Percentiles rank a stretch among this genome's conserved stretches.
Conservation (phyloP, 768 basidiomycete genomes). For the Trametes cingulata region DNA sequence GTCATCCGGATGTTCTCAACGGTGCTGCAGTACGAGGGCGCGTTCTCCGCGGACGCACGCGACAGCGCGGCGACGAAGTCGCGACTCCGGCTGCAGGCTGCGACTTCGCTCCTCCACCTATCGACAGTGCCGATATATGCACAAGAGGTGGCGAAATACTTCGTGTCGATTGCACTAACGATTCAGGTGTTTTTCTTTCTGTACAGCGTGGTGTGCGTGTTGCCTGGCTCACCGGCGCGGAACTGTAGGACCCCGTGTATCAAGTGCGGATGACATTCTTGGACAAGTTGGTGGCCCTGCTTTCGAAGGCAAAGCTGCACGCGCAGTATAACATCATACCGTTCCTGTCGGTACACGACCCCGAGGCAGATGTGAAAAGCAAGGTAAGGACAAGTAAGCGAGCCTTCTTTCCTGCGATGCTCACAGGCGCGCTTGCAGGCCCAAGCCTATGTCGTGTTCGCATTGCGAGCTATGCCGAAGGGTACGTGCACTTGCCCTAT, state of each 20-base stretch:
- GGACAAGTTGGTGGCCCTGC: constrained; percentile 64
- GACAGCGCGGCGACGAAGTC: constrained; percentile 68
- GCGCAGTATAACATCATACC: constrained; percentile 80
- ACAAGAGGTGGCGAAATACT: constrained; percentile 55
- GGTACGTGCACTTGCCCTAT: constrained; percentile 32
- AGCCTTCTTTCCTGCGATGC: constrained; percentile 11
- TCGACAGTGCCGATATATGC: constrained; percentile 60
- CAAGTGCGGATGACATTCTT: constrained; percentile 82
- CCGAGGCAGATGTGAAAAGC: constrained; percentile 75
- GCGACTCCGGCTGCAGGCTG: constrained; percentile 82
- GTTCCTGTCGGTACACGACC: constrained; percentile 89
- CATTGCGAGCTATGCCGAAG: constrained; percentile 48
- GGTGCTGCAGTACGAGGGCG: constrained; percentile 69
- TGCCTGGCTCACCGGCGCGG: constrained; percentile 1
- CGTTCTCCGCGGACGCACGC: constrained; percentile 52
- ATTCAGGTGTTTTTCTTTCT: constrained; percentile 59
- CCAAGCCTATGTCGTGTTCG: constrained; percentile 52
- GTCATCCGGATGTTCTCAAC: constrained; percentile 75
- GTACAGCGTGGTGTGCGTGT: not conserved
- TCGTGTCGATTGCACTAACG: constrained; percentile 68
- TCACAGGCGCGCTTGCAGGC: constrained; percentile 41
- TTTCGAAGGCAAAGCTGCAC: constrained; percentile 66
- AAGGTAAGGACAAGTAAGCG: constrained; percentile 49
- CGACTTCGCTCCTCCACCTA: constrained; percentile 77
- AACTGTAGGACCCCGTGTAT: constrained; percentile 81